phyloP scores from a whole-genome alignment of 352 stramenopile species.

The Phytophthora cryptogea region DNA sequence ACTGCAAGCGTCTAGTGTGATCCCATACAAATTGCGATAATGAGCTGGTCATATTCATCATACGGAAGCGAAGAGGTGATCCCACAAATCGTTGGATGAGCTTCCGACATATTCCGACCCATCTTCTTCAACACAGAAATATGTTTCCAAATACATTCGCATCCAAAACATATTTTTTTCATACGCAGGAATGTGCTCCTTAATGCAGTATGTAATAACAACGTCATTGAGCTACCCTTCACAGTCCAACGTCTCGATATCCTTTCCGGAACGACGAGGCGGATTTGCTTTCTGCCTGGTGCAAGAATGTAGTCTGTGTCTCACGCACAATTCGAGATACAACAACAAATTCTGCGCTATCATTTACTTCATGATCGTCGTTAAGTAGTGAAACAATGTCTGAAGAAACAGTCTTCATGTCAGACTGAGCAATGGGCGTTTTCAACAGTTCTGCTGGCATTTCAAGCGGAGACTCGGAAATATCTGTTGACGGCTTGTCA shows the following conservation, averaged over 20 bases:
- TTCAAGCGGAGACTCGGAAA: too few relatives aligned
- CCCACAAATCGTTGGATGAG: background rate
- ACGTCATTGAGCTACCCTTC: background rate
- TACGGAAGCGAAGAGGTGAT: background rate
- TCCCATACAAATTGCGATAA: background rate
- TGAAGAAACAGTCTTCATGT: too few relatives aligned
- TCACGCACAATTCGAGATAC: slow-evolving; percentile 16
- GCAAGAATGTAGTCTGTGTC: background rate
- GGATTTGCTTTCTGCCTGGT: background rate
- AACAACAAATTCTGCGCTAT: too few relatives aligned
- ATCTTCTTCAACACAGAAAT: background rate
- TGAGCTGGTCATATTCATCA: background rate
- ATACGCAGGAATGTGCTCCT: background rate
- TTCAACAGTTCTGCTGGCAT: too few relatives aligned
- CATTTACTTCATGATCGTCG: too few relatives aligned
- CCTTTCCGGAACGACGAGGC: background rate
- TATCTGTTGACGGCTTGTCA: too few relatives aligned
- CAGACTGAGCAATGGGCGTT: too few relatives aligned
- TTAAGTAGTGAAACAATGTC: too few relatives aligned
- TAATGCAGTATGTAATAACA: background rate
- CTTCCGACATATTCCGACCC: too few relatives aligned
- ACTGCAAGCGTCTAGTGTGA: background rate
- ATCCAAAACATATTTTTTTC: background rate
- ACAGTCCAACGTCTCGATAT: background rate
- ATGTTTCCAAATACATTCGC: background rate